Evolutionary conservation across 1,284 basidiomycete genomes (phyloP), one percentile per base, ranked within the genome.

Genomic region (Heterobasidion parviporum): DNA sequence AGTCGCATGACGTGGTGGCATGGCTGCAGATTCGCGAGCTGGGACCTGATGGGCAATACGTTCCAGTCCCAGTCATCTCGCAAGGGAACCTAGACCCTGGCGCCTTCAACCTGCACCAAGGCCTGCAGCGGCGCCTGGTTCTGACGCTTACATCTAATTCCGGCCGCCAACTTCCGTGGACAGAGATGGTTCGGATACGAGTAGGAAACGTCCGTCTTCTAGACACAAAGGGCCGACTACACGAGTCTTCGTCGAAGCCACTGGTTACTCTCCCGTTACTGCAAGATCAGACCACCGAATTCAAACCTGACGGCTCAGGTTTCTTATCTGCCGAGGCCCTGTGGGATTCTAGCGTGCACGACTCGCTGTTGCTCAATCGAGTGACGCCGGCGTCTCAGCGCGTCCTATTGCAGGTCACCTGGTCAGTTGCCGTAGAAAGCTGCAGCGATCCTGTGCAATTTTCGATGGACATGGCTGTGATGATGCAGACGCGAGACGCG

Each of bases 341-440:
- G 5, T 99, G 96, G 96, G 97, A 99, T 72, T 92, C 92, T 2
- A 92, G 93, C 57, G 76, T 93, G 6, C 96, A 98, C 70, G 87
- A 94, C 64, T 94, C 92, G 4, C 70, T 84, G 15, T 76, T 95
- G 54, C 78, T 99, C 57, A 96, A 98, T 69, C 81, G 87, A 15
- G 84, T 92, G 20, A 98, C 96, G 1, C 77, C 82, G 1, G 67
- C 81, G 5, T 85, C 85, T 48, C 91, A 95, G 60, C 84, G 91
- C 20, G 78, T 97, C 8, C 73, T 98, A 38, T 69, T 98, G 36
- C 87, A 89, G 62, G 66, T 97, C 2, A 79, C 76, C 33, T 94
- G 88, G 79, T 77, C 83, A 33, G 80, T 98, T 15, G 86, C 84
- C 8, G 83, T 95, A n/a, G 89, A 92, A 52, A 87, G 81, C 10